Percentiles rank a stretch among this genome's conserved stretches.
These are phyloP conservation scores for Cyclotella distinguenda DNA, from an alignment of 108 stramenopile genomes.

Conservation along the genomic window DNA sequence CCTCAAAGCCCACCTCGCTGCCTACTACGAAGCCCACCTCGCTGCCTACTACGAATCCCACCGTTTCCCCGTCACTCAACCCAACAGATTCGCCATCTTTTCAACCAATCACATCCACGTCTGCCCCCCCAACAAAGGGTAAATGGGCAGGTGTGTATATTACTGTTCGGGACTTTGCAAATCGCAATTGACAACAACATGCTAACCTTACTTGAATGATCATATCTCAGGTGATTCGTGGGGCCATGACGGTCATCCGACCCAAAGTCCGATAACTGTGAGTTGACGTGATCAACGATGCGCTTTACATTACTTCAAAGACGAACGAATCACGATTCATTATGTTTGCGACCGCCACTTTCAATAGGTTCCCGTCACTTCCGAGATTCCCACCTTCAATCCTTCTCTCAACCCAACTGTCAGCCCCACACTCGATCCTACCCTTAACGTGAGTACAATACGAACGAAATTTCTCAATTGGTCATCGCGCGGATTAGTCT, in stretches of 20 bases:
- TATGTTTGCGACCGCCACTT: not conserved
- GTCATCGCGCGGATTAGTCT: not conserved
- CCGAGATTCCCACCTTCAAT: not conserved
- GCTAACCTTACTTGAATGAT: too few relatives aligned
- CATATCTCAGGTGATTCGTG: not conserved
- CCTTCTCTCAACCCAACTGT: slow-evolving; percentile 2
- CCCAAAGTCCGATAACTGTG: not conserved
- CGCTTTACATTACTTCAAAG: not conserved
- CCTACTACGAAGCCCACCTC: too few relatives aligned
- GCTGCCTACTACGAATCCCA: too few relatives aligned
- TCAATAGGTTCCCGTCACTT: not conserved
- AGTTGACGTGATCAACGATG: not conserved
- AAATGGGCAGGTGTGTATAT: too few relatives aligned
- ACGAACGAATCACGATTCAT: not conserved
- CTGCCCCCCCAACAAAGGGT: too few relatives aligned
- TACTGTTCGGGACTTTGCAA: too few relatives aligned
- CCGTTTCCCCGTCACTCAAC: too few relatives aligned
- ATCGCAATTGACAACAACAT: too few relatives aligned
- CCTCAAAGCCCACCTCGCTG: too few relatives aligned
- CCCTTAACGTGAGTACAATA: not conserved
- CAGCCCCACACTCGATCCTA: not conserved
- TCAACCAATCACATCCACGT: too few relatives aligned
- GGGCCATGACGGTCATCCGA: not conserved
- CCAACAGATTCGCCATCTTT: too few relatives aligned
- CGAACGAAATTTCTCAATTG: not conserved